Evolutionary conservation across 2,329 filamentous ascomycete species (phyloP), one percentile per base, ranked within the genome.

Genomic region (Cordyceps pruinosa): DNA sequence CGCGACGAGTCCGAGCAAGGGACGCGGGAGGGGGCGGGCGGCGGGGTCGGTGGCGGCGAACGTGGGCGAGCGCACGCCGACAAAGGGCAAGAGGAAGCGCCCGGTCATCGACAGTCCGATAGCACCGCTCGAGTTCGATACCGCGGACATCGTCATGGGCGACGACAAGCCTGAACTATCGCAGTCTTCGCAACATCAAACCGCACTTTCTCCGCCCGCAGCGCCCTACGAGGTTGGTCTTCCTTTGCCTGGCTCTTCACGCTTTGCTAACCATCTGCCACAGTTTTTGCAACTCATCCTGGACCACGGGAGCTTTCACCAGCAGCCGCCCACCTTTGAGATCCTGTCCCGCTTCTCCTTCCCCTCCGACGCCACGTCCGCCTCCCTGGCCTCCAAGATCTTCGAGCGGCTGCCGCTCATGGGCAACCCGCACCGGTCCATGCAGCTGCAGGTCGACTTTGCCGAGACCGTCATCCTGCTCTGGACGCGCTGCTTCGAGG

Each of bases 61-160:
- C 23, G 69, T 79, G 4, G 71, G 72, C 0, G 80, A 84, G 62
- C 74, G 78, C 59, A 84, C 81, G 3, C 89, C 89, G 1, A 87
- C 75, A 37, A 86, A 85, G 56, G 77, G 76, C 7, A 93, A 93
- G 72, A 76, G 89, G 61, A 92, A 91, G 66, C 77, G 89, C 4
- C 80, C 80, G 1, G 66, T 73, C 1, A 73, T 84, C 3, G 84
- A 89, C 59, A 91, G 87, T 63, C 88, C 88, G 1, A 75, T 84
- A 15, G 79, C 77, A 66, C 77, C 83, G 1, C 71, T 89, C 12
- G 82, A 86, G 53, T 80, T 70, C 9, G 73, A 75, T 60, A 75
- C 71, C 2, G 73, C 74, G 42, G 74, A 78, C 59, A 67, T 72
- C 25, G 61, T 70, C 15, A 70, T 73, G 68, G 50, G 62, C n/a